Evolutionary conservation across 2,329 filamentous ascomycete species (phyloP).

Genomic region (Colletotrichum musae): DNA sequence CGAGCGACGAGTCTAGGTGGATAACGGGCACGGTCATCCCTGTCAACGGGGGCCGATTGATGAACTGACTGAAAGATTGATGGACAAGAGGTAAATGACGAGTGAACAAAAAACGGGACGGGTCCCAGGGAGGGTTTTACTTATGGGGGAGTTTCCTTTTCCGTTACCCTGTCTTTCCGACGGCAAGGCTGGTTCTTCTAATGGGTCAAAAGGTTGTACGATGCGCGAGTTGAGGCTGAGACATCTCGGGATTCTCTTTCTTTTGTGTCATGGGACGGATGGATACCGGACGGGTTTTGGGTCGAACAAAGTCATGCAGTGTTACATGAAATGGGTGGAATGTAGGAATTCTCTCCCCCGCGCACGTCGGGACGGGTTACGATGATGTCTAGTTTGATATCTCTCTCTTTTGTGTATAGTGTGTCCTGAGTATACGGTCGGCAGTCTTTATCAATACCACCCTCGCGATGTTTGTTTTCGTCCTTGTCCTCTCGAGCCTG

Average conservation of each 20-base stretch:
- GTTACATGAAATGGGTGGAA: conserved; percentile 19
- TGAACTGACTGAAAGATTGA: conserved; percentile 36
- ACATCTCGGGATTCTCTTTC: conserved; percentile 22
- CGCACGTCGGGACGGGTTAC: background rate
- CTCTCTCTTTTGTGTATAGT: background rate
- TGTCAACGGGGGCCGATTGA: conserved; percentile 41
- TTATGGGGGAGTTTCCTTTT: conserved; percentile 15
- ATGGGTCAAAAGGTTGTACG: conserved; percentile 27
- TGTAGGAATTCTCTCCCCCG: conserved; percentile 7
- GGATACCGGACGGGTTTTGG: conserved; percentile 15
- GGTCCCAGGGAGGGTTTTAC: background rate
- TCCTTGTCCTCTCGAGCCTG: background rate
- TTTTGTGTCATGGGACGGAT: conserved; percentile 26
- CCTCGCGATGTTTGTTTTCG: background rate
- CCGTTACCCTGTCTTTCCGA: background rate
- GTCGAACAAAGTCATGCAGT: conserved; percentile 14
- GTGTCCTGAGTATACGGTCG: conserved; percentile 14
- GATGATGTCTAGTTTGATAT: background rate
- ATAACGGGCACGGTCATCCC: conserved; percentile 41
- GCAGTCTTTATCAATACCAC: conserved; percentile 19
- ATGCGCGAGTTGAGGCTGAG: conserved; percentile 25
- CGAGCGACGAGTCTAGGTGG: conserved; percentile 42
- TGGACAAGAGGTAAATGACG: too few species aligned
- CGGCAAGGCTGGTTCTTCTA: conserved; percentile 15
- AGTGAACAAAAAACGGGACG: background rate